phyloP scores from a whole-genome alignment of 2,329 filamentous ascomycete genomes.

The Dothidotthia symphoricarpi region DNA sequence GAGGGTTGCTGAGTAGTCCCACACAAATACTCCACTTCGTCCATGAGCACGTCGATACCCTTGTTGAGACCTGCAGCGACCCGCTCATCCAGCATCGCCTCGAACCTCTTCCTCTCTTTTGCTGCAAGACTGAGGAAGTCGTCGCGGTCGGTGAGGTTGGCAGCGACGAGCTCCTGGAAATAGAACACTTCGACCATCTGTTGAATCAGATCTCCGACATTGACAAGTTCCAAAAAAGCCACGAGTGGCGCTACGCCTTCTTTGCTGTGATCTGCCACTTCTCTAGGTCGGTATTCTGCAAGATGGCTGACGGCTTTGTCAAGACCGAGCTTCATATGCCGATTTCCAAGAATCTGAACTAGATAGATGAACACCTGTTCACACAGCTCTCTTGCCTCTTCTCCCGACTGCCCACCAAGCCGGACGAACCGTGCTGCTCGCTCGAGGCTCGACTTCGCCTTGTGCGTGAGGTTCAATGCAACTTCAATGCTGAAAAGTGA shows the following conservation, averaged over 20 bases:
- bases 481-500: slow-evolving; percentile 96
- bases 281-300: slow-evolving; percentile 84
- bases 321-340: slow-evolving; percentile 90
- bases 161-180: slow-evolving; percentile 83
- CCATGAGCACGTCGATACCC: slow-evolving; percentile 97
- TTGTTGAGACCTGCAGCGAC: slow-evolving; percentile 95
- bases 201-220: slow-evolving; percentile 94
- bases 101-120: slow-evolving; percentile 96
- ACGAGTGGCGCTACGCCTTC: slow-evolving; percentile 84
- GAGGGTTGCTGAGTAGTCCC: slow-evolving; percentile 81
- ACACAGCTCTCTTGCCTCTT: slow-evolving; percentile 84
- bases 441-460: slow-evolving; percentile 83
- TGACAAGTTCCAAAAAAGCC: slow-evolving; percentile 94
- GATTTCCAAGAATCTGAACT: slow-evolving; percentile 77
- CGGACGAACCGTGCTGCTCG: slow-evolving; percentile 78
- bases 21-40: slow-evolving; percentile 93
- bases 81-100: slow-evolving; percentile 96
- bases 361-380: slow-evolving; percentile 83
- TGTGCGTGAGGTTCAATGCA: slow-evolving; percentile 82
- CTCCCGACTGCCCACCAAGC: slow-evolving; percentile 75
- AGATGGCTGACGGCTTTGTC: slow-evolving; percentile 89
- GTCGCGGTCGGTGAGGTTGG: slow-evolving; percentile 82
- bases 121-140: slow-evolving; percentile 91
- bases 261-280: slow-evolving; percentile 69
- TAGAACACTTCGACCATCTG: slow-evolving; percentile 99